These are phyloP conservation scores for Starmerella gropengiesseri DNA, from an alignment of 805 yeast species.

Conservation along the genomic window DNA sequence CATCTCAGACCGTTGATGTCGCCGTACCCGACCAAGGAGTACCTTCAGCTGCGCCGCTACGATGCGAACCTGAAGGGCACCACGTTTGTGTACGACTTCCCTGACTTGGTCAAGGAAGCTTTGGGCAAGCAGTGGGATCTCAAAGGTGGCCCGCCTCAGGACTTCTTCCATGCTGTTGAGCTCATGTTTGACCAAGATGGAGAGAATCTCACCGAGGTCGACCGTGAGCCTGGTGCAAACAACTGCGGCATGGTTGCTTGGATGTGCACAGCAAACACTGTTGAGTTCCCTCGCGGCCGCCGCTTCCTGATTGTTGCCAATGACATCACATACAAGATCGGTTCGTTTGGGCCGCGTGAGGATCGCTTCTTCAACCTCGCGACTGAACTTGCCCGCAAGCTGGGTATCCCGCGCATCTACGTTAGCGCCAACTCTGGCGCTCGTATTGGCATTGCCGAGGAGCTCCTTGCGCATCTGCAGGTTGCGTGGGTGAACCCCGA, in stretches of 20 bases:
- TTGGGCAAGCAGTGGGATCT: conserved; percentile 75
- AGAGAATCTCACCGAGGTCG: conserved; percentile 68
- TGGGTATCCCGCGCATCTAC: conserved; percentile 91
- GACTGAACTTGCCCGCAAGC: conserved; percentile 78
- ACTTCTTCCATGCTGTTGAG: conserved; percentile 68
- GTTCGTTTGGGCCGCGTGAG: conserved; percentile 96
- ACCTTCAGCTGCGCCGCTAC: conserved; percentile 96
- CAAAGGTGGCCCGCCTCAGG: conserved; percentile 45
- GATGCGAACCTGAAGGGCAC: conserved; percentile 98
- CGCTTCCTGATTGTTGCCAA: conserved; percentile 86
- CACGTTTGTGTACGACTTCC: conserved; percentile 96
- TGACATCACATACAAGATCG: conserved; percentile 95
- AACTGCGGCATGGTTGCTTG: conserved; percentile 97
- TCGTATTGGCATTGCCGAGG: conserved; percentile 96
- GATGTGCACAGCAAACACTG: conserved; percentile 80
- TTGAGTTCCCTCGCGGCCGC: conserved; percentile 95
- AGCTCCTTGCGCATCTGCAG: conserved; percentile 73
- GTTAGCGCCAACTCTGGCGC: conserved; percentile 99
- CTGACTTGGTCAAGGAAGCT: conserved; percentile 94
- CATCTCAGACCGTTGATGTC: conserved; percentile 91
- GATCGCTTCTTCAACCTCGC: conserved; percentile 85
- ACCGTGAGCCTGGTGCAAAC: conserved; percentile 94
- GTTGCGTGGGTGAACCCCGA: conserved; percentile 83
- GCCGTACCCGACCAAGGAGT: conserved; percentile 95
- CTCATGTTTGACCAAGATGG: conserved; percentile 75